phyloP scores from a whole-genome alignment of 257 asterid genomes.

The Parsonsia alboflavescens region DNA sequence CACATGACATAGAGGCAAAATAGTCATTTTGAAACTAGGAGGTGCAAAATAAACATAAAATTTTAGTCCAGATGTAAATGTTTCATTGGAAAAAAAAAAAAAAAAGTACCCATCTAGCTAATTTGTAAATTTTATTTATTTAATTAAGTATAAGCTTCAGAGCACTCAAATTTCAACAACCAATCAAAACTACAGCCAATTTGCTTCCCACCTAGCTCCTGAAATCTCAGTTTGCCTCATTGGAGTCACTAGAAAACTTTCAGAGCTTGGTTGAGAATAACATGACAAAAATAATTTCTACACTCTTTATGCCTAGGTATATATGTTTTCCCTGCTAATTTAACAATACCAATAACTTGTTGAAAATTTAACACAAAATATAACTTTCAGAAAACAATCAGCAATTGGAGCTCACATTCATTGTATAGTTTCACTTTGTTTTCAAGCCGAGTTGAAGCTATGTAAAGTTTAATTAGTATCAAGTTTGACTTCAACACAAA shows the following conservation, averaged over 20 bases:
- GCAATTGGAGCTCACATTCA: neutral
- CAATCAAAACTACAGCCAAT: neutral
- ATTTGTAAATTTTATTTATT: neutral
- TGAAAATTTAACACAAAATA: neutral
- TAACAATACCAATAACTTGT: neutral
- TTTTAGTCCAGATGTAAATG: neutral
- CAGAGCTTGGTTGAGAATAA: neutral
- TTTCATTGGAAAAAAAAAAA: neutral
- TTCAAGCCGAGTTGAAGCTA: neutral
- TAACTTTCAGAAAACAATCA: neutral
- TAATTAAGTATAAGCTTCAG: neutral
- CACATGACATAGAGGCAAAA: neutral
- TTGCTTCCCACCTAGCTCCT: neutral
- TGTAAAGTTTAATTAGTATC: neutral
- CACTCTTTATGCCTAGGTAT: neutral
- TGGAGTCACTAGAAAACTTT: neutral
- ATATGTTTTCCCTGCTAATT: neutral
- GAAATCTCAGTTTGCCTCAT: neutral
- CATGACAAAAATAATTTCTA: neutral
- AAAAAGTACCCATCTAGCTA: neutral
- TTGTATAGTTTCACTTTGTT: neutral
- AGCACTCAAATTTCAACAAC: neutral
- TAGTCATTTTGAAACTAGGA: neutral
- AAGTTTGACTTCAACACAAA: neutral
- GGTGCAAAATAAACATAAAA: neutral